Evolutionary conservation across 306 rosid species (phyloP).

Genomic region (Arachis stenosperma): DNA sequence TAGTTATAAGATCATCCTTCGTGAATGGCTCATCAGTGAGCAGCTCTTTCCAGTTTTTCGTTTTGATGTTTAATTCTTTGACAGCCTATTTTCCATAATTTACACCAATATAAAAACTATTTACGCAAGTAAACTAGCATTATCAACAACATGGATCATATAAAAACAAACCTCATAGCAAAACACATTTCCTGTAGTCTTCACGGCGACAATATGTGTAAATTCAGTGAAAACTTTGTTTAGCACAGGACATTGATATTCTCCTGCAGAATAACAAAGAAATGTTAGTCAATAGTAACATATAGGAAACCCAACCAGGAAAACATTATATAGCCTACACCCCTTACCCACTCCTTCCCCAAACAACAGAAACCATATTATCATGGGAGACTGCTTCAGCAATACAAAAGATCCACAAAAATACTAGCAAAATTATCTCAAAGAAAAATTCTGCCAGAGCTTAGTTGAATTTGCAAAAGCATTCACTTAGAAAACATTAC

Average conservation of each 20-base stretch:
- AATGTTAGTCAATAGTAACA: conserved; percentile 21
- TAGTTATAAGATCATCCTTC: conserved; percentile 84
- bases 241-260: conserved; percentile 92
- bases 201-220: conserved; percentile 91
- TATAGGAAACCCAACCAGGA: conserved; percentile 12
- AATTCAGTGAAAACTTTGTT: conserved; percentile 97
- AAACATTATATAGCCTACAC: background rate
- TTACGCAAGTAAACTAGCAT: conserved; percentile 37
- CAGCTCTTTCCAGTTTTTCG: conserved; percentile 97
- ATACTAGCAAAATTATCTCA: conserved; percentile 2
- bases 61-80: conserved; percentile 91
- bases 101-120: conserved; percentile 14
- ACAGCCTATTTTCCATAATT: conserved; percentile 62
- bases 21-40: conserved; percentile 91
- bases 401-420: background rate
- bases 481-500: background rate
- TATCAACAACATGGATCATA: conserved; percentile 8
- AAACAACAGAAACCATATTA: conserved; percentile 10
- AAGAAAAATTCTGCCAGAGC: conserved; percentile 45
- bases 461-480: conserved; percentile 47
- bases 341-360: conserved; percentile 17
- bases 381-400: conserved; percentile 20
- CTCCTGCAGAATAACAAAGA: conserved; percentile 60
- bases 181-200: conserved; percentile 96
- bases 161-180: conserved; percentile 79